These are phyloP conservation scores for Cubamyces lactineus DNA, from an alignment of 768 basidiomycete species.

Conservation along the genomic window DNA sequence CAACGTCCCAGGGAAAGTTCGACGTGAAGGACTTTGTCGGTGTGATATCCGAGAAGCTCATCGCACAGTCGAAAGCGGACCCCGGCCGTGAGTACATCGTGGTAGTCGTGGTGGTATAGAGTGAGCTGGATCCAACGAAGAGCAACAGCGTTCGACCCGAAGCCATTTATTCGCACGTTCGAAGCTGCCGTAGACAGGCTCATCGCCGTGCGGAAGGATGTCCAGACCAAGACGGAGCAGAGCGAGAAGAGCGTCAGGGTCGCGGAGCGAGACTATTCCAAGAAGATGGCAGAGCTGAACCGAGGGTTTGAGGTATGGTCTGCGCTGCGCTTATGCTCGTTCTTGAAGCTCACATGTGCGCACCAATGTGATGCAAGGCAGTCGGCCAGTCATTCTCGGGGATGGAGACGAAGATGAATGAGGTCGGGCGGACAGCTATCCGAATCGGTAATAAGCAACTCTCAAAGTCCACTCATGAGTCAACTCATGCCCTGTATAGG, in stretches of 20 bases:
- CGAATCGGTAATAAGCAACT: constrained; percentile 70
- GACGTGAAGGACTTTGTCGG: constrained; percentile 90
- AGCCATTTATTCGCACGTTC: constrained; percentile 90
- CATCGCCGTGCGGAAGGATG: constrained; percentile 85
- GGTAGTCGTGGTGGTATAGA: background rate
- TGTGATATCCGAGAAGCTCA: constrained; percentile 84
- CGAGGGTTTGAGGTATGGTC: constrained; percentile 86
- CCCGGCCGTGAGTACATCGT: constrained; percentile 70
- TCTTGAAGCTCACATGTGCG: background rate
- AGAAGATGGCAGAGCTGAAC: constrained; percentile 91
- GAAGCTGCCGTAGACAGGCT: constrained; percentile 90
- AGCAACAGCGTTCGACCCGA: constrained; percentile 83
- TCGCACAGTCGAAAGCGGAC: constrained; percentile 79
- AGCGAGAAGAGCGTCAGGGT: constrained; percentile 90
- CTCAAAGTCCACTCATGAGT: no score
- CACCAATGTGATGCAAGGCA: constrained; percentile 48
- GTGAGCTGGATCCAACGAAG: background rate
- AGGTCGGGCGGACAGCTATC: constrained; percentile 92
- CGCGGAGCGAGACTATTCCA: constrained; percentile 92
- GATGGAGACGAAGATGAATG: constrained; percentile 90
- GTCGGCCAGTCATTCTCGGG: constrained; percentile 86
- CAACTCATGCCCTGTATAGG: constrained; percentile 47
- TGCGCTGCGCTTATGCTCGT: background rate
- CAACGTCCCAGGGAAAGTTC: constrained; percentile 71
- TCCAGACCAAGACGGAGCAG: constrained; percentile 86